Percentiles rank a stretch among this genome's conserved stretches.
These are phyloP conservation scores for Magnaporthales sp. DNA, from an alignment of 2,329 filamentous ascomycete species.

Conservation along the genomic window DNA sequence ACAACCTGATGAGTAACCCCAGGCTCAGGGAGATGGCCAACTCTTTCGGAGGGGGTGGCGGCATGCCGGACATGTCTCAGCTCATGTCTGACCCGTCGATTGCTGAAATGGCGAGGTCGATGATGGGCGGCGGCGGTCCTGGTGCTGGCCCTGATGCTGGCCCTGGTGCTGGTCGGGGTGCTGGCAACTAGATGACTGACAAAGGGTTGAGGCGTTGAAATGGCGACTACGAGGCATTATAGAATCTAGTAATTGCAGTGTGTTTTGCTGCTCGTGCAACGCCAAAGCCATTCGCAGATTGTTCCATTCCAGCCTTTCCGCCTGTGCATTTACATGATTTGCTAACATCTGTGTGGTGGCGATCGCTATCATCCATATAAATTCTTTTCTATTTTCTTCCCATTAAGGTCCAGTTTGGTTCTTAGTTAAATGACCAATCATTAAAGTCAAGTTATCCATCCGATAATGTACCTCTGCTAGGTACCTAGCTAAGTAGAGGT, in stretches of 20 bases:
- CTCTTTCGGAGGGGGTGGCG: slow-evolving; percentile 65
- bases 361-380: not conserved
- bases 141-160: slow-evolving; percentile 14
- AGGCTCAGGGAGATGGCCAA: slow-evolving; percentile 80
- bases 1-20: slow-evolving; percentile 90
- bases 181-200: slow-evolving; percentile 2
- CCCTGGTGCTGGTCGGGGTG: slow-evolving; percentile 11
- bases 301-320: not conserved
- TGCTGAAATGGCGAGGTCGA: slow-evolving; percentile 64
- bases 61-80: slow-evolving; percentile 78
- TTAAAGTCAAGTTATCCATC: too few species aligned
- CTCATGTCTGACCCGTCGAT: slow-evolving; percentile 91
- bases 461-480: too few species aligned
- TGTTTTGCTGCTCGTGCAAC: not conserved
- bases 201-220: not conserved
- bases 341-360: not conserved
- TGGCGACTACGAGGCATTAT: not conserved
- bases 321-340: not conserved
- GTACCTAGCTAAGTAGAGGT: too few species aligned
- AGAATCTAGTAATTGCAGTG: not conserved
- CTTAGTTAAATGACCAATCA: too few species aligned
- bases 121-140: slow-evolving; percentile 33
- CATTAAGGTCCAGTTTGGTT: too few species aligned
- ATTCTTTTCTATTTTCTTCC: not conserved
- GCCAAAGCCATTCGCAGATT: not conserved